These are phyloP conservation scores for Cutaneotrichosporon cyanovorans DNA, from an alignment of 1,284 basidiomycete species.

Conservation along the genomic window DNA sequence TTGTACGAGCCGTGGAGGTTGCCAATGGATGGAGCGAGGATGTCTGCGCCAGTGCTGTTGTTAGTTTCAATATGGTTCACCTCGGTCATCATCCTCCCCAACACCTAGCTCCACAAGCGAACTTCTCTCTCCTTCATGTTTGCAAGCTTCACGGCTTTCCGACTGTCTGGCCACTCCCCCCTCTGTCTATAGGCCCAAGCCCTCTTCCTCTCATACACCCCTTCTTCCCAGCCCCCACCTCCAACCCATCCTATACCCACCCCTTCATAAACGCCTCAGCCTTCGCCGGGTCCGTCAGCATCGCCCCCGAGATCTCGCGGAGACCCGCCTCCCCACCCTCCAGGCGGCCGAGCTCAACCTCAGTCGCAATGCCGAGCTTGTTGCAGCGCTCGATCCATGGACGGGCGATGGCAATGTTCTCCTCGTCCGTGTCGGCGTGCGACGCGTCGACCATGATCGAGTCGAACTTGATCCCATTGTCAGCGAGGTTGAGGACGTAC, in stretches of 20 bases:
- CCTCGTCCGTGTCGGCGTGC: conserved; percentile 45
- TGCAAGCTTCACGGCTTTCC: too few species aligned
- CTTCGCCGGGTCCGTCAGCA: conserved; percentile 46
- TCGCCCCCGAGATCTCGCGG: conserved; percentile 46
- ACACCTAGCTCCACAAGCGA: too few species aligned
- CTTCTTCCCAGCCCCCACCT: not conserved
- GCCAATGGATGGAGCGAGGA: conserved; percentile 48
- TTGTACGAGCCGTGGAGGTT: conserved; percentile 48
- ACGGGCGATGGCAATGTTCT: conserved; percentile 44
- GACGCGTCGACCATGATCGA: conserved; percentile 47
- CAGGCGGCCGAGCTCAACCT: conserved; percentile 48
- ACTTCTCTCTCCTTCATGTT: too few species aligned
- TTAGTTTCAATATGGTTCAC: not conserved
- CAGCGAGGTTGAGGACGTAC: conserved; percentile 42
- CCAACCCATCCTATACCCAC: conserved; percentile 25
- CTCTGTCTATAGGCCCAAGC: not conserved
- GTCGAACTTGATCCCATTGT: conserved; percentile 44
- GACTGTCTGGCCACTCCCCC: too few species aligned
- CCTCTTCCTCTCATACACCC: not conserved
- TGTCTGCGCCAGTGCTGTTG: conserved; percentile 43
- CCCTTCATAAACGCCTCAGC: conserved; percentile 44
- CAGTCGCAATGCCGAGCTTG: conserved; percentile 45
- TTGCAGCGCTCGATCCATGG: conserved; percentile 41
- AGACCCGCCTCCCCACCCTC: conserved; percentile 49
- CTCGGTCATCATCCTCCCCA: too few species aligned